Base-by-base conservation (phyloP, 106 monocot species). In the Allium fistulosum region DNA sequence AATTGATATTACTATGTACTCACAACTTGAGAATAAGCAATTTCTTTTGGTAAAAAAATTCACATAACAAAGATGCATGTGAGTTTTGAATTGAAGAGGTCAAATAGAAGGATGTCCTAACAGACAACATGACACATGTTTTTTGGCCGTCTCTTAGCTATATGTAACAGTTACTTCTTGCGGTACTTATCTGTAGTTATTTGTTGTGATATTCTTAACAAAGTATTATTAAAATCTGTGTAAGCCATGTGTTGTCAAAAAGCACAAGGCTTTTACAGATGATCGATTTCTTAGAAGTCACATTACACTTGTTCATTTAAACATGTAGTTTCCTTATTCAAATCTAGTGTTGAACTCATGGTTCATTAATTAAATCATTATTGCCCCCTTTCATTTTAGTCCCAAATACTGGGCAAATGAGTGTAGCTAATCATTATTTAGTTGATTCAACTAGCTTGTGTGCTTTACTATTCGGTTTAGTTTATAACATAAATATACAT, bases 121-220 rank as follows among this genome's bases (percentile, higher is more conserved):
- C 1, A 11, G 15, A 53, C 10, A 53, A 53, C 28, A 46, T 22
- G 18, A 46, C 6, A 7, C 9, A 15, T 56, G 17, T 26, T 37
- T 7, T 28, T 56, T 15, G 13, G 56, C 58, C 48, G 46, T 59
- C 14, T 37, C 58, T 18, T 6, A 17, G 12, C 68, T n/a, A 57
- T 53, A 68, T 46, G 70, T 22, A 70, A 70, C 58, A n/a, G 11
- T 17, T 58, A 15, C 18, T 17, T 47, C 11, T 46, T 57, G 28
- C 3, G 3, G 28, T 28, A 10, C 48, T 8, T 1, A 46, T 59
- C 64, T 49, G 69, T 70, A 15, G 46, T 11, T 70, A 9, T 70
- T 59, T 15, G 46, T 57, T 58, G 6, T 48, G 47, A 48, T 17
- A 7, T 17, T 58, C 16, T 11, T 17, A 17, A 46, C 17, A 37